Percentiles rank a stretch among this genome's conserved stretches.
phyloP scores from a whole-genome alignment of 352 stramenopile genomes.

The Globisporangium nagaii region DNA sequence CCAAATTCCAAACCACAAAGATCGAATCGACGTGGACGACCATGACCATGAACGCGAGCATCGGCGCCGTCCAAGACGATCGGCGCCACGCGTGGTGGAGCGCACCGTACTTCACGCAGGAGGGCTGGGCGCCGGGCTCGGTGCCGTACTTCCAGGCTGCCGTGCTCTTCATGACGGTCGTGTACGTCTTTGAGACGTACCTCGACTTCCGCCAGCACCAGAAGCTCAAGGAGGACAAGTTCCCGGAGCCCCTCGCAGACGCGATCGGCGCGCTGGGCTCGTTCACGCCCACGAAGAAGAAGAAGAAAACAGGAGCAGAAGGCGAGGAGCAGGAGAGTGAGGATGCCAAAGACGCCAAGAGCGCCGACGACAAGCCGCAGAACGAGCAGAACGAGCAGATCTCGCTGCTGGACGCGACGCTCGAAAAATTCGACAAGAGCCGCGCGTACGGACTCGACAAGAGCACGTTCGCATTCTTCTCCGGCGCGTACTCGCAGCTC shows the following conservation, averaged over 20 bases:
- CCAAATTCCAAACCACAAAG: background rate
- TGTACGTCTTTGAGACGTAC: constrained; percentile 93
- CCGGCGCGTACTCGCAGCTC: constrained; percentile 76
- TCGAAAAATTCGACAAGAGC: constrained; percentile 90
- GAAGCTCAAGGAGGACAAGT: constrained; percentile 79
- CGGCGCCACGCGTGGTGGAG: constrained; percentile 31
- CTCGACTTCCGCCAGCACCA: constrained; percentile 90
- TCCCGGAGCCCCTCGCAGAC: constrained; percentile 47
- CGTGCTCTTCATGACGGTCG: constrained; percentile 84
- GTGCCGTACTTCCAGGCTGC: constrained; percentile 69
- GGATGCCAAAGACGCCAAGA: constrained; percentile 7
- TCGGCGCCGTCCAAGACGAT: background rate
- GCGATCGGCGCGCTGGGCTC: constrained; percentile 46
- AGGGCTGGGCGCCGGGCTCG: constrained; percentile 36
- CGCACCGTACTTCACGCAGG: constrained; percentile 48
- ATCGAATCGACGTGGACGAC: background rate
- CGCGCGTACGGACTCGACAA: constrained; percentile 96
- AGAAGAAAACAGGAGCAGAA: constrained; percentile 19
- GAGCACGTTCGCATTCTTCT: constrained; percentile 93
- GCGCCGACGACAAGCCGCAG: background rate
- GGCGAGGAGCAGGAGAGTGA: constrained; percentile 14
- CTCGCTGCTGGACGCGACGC: constrained; percentile 81
- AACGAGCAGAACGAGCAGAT: constrained; percentile 9
- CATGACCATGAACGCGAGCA: background rate
- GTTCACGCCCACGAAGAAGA: constrained; percentile 18